phyloP scores from a whole-genome alignment of 2,329 filamentous ascomycete species.

The Cladosporium sp. region DNA sequence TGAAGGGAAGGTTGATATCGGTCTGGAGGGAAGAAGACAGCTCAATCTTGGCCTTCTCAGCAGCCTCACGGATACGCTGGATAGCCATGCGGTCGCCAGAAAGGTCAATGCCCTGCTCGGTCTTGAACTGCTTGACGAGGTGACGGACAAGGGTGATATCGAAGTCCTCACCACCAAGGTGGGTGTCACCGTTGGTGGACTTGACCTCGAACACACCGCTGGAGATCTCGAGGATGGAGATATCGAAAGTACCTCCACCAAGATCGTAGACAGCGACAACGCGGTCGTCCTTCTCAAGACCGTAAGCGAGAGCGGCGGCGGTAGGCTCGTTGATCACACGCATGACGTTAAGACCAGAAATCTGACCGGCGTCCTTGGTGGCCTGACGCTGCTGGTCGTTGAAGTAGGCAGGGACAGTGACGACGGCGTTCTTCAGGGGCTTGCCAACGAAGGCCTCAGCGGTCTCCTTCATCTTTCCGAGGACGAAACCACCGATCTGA shows the following conservation, averaged over 20 bases:
- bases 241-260: constrained; percentile 98
- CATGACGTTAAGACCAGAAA: constrained; percentile 91
- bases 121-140: constrained; percentile 95
- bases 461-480: constrained; percentile 99
- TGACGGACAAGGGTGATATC: constrained; percentile 93
- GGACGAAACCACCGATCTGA: constrained; percentile 94
- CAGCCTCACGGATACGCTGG: constrained; percentile 96
- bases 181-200: constrained; percentile 98
- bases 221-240: constrained; percentile 95
- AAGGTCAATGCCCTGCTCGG: constrained; percentile 87
- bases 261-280: constrained; percentile 96
- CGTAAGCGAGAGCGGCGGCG: constrained; percentile 91
- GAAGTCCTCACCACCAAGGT: constrained; percentile 97
- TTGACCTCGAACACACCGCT: constrained; percentile 98
- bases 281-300: constrained; percentile 92
- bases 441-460: constrained; percentile 91
- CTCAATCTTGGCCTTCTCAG: constrained; percentile 99
- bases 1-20: constrained; percentile 98
- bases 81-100: constrained; percentile 95
- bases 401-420: constrained; percentile 97
- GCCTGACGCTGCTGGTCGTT: constrained; percentile 98
- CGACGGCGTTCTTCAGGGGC: constrained; percentile 90
- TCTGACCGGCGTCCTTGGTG: constrained; percentile 97
- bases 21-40: constrained; percentile 92
- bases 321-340: constrained; percentile 98